A percentile compares a stretch with the other conserved stretches of the same genome.
Evolutionary conservation across 257 asterid species (phyloP).

Genomic region (Agastache rugosa): DNA sequence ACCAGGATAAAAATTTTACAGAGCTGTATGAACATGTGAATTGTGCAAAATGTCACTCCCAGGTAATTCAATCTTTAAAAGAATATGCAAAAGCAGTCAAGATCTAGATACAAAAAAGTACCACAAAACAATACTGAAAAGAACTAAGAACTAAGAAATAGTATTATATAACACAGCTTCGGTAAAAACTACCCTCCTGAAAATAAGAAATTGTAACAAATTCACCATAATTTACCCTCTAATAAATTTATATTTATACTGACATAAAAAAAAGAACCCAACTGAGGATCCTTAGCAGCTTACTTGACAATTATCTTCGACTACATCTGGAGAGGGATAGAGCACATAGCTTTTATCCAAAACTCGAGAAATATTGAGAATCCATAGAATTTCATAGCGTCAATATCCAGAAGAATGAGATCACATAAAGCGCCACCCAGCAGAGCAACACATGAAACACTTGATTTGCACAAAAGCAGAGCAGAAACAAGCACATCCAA

Average conservation of each 20-base stretch:
- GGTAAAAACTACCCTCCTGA: neutral
- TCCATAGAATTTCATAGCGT: neutral
- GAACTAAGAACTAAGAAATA: neutral
- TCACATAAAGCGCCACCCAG: too few species aligned
- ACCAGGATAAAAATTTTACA: too few species aligned
- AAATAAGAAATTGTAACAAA: neutral
- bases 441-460: neutral
- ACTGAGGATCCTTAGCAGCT: neutral
- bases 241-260: neutral
- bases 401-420: neutral
- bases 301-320: slow-evolving; percentile 1
- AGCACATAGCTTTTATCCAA: neutral
- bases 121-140: neutral
- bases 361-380: neutral
- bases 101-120: too few species aligned
- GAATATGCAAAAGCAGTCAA: too few species aligned
- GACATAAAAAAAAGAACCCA: neutral
- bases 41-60: too few species aligned
- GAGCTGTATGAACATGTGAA: too few species aligned
- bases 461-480: neutral
- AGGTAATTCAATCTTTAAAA: too few species aligned
- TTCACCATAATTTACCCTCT: neutral
- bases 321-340: neutral
- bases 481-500: neutral
- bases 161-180: neutral